Evolutionary conservation across 2,329 filamentous ascomycete species (phyloP), one percentile per base, ranked within the genome.

Genomic region (Lachnellula cervina): DNA sequence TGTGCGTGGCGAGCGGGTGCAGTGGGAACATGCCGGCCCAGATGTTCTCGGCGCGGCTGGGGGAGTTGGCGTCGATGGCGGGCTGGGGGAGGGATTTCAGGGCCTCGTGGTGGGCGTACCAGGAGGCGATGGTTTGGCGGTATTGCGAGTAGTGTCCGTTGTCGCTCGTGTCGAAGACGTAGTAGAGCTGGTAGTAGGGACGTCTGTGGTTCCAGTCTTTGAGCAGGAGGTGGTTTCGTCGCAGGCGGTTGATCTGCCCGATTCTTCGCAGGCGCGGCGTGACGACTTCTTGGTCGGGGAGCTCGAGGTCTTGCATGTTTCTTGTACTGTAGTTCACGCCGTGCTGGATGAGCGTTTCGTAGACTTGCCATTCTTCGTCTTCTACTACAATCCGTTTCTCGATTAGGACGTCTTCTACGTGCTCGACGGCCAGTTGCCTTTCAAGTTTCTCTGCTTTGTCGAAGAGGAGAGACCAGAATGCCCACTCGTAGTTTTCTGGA

Each of bases 391-490:
- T 16, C 3, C 58, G 54, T 32, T 58, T 61, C 9, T 57, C 45
- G 11, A 58, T 50, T 5, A 60, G 35, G 19, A 47, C 16, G 50
- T 64, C 57, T 52, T 62, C 62, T 6, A 64, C 57, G 48, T 64
- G 54, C 34, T 54, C 53, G 9, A 17, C 11, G 9, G 28, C 49
- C 6, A 55, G 47, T 21, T 28, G 44, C 7, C 34, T n/a, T 13
- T 73, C 46, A 49, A 63, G 53, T 49, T 70, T 28, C 68, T 70
- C 5, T 60, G 64, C 19, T 48, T 60, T 51, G 56, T 72, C 50
- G 53, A 63, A 52, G 56, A 63, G 21, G 17, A 71, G 3, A 68
- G 69, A 3, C 58, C 60, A 32, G 45, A 54, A 25, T 69, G 71
- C 62, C 45, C 44, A 55, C 14, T 37, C 11, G 13, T 34, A 17